These are phyloP conservation scores for Lolium perenne DNA, from an alignment of 176 grass and related monocot genomes.

Conservation along the genomic window DNA sequence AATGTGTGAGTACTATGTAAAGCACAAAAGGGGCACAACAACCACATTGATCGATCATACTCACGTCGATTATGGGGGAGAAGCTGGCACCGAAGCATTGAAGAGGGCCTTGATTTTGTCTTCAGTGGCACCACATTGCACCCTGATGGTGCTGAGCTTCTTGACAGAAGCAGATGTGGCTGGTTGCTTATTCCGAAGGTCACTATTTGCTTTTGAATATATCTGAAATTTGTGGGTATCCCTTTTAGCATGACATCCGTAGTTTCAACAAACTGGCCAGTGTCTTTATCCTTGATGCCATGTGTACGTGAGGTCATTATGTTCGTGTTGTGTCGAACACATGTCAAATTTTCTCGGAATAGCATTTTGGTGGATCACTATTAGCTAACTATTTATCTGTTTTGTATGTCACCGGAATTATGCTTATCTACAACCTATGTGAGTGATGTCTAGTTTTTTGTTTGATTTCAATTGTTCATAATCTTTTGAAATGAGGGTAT, in stretches of 20 bases:
- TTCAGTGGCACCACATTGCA: not conserved
- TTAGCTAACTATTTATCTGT: not conserved
- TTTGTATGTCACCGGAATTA: not conserved
- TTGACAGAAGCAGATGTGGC: not conserved
- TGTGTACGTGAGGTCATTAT: not conserved
- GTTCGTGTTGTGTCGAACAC: constrained; percentile 7
- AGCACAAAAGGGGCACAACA: not conserved
- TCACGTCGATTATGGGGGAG: not conserved
- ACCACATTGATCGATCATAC: not conserved
- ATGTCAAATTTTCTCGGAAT: not conserved
- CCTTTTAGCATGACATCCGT: not conserved
- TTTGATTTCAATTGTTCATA: not conserved
- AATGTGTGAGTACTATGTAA: not conserved
- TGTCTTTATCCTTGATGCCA: constrained; percentile 4
- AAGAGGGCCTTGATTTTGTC: not conserved
- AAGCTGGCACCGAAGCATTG: not conserved
- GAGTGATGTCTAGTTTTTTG: not conserved
- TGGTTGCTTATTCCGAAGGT: not conserved
- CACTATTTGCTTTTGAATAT: not conserved
- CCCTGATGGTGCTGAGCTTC: not conserved
- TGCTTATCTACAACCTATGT: not conserved
- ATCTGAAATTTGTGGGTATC: not conserved
- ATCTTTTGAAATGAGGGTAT: not conserved
- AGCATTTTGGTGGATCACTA: not conserved
- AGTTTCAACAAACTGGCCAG: not conserved